Evolutionary conservation across 1,284 basidiomycete genomes (phyloP).

Genomic region (Wolfiporia cocos): DNA sequence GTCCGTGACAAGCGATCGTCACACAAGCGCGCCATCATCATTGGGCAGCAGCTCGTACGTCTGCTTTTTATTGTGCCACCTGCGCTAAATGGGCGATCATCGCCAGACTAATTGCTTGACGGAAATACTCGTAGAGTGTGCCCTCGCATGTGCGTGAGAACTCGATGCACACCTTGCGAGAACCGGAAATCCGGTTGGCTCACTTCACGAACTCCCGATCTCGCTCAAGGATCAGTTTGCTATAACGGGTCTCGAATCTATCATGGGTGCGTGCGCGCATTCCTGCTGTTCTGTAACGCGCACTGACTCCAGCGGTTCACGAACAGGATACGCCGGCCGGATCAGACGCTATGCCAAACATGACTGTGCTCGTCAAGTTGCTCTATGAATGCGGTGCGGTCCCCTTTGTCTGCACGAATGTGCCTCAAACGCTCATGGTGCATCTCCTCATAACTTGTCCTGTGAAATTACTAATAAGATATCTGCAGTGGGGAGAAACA

Average conservation of each 20-base stretch:
- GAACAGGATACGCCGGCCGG: slow-evolving; percentile 26
- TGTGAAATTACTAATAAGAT: slow-evolving; percentile 1
- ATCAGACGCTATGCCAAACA: slow-evolving; percentile 18
- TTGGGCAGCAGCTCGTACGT: slow-evolving; percentile 48
- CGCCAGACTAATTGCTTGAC: slow-evolving; percentile 39
- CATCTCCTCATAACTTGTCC: neutral
- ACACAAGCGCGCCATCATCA: too few species aligned
- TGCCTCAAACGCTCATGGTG: slow-evolving; percentile 53
- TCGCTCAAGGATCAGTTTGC: slow-evolving; percentile 45
- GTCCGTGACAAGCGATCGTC: too few species aligned
- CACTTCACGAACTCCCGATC: slow-evolving; percentile 45
- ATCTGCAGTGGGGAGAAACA: slow-evolving; percentile 53
- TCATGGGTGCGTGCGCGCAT: slow-evolving; percentile 35
- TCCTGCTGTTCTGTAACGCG: slow-evolving; percentile 5
- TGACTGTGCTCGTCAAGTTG: slow-evolving; percentile 45
- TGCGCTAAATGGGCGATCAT: neutral
- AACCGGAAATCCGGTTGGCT: slow-evolving; percentile 34
- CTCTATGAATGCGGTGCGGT: slow-evolving; percentile 58
- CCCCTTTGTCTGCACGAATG: slow-evolving; percentile 65
- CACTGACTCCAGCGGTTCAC: too few species aligned
- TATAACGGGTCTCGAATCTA: slow-evolving; percentile 50
- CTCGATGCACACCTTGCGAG: slow-evolving; percentile 34
- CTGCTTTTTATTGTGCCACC: slow-evolving; percentile 10
- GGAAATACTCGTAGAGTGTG: slow-evolving; percentile 39
- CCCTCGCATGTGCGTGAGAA: slow-evolving; percentile 33